These are phyloP conservation scores for Cocos nucifera DNA, from an alignment of 176 grass and related monocot genomes.

Conservation along the genomic window DNA sequence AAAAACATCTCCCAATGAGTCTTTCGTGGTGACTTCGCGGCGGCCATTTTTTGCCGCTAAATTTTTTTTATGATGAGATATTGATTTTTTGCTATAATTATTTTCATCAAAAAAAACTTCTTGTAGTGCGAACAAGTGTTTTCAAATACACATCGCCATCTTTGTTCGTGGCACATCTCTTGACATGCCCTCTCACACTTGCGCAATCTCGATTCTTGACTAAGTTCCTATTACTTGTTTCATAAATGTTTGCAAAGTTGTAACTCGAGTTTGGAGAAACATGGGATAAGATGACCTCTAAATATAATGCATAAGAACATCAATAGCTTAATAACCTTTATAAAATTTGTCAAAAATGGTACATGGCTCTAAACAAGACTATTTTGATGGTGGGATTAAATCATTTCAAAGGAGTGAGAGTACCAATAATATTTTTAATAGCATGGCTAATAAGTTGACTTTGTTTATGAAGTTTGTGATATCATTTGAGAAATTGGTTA, in stretches of 20 bases:
- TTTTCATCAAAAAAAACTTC: too few species aligned
- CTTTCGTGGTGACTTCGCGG: too few species aligned
- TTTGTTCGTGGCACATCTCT: too few species aligned
- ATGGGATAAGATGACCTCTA: conserved; percentile 50
- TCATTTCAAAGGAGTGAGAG: conserved; percentile 55
- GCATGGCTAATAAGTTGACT: conserved; percentile 33
- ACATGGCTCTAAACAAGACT: conserved; percentile 52
- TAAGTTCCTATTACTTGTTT: conserved; percentile 44
- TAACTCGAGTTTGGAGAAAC: conserved; percentile 48
- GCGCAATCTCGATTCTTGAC: too few species aligned
- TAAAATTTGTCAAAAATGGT: conserved; percentile 60
- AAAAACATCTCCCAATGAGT: too few species aligned
- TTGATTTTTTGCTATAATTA: too few species aligned
- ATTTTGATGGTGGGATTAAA: conserved; percentile 59
- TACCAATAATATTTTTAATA: conserved; percentile 58
- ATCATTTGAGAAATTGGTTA: conserved; percentile 41
- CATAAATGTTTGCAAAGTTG: conserved; percentile 55
- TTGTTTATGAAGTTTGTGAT: conserved; percentile 29
- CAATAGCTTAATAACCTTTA: conserved; percentile 75
- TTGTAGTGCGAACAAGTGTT: too few species aligned
- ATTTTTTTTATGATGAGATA: too few species aligned
- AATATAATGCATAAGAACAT: conserved; percentile 66
- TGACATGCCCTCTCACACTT: too few species aligned
- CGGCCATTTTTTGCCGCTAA: too few species aligned
- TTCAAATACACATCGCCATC: too few species aligned